Percentiles rank a stretch among this genome's conserved stretches.
Evolutionary conservation across 2,329 filamentous ascomycete genomes (phyloP).

Genomic region (Lasiodiplodia gonubiensis): DNA sequence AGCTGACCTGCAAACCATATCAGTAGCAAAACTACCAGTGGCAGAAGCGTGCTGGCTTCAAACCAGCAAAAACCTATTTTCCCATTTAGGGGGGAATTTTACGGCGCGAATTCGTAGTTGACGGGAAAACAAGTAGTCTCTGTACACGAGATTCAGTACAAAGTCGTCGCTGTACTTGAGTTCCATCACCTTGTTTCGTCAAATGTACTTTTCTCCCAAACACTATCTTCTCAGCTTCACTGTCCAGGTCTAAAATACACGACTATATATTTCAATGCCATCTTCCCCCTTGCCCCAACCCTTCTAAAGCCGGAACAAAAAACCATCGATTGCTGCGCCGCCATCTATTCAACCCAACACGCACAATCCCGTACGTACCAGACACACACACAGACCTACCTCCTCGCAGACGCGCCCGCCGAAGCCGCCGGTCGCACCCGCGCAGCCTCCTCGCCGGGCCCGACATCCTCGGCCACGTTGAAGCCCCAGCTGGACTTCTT

Average conservation of each 20-base stretch:
- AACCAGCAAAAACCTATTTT: no score
- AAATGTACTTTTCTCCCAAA: background rate
- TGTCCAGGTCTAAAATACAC: constrained; percentile 1
- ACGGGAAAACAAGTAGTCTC: no score
- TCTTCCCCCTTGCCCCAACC: background rate
- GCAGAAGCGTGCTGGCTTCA: no score
- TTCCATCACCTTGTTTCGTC: background rate
- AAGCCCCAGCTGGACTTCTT: constrained; percentile 62
- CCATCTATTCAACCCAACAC: background rate
- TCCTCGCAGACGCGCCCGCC: background rate
- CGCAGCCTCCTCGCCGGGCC: constrained; percentile 39
- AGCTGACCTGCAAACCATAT: no score
- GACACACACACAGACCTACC: background rate
- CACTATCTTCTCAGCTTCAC: background rate
- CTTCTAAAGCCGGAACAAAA: background rate
- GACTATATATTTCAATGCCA: background rate
- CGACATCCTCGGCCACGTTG: constrained; percentile 37
- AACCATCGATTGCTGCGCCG: constrained; percentile 18
- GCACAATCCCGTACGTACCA: background rate
- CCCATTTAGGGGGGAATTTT: no score
- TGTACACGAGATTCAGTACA: no score
- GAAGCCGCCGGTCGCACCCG: constrained; percentile 36
- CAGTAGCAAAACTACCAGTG: no score
- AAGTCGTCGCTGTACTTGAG: no score
- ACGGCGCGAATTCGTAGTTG: no score